Evolutionary conservation across 345 rosid species (phyloP).

Genomic region (Rhodamnia rubescens): DNA sequence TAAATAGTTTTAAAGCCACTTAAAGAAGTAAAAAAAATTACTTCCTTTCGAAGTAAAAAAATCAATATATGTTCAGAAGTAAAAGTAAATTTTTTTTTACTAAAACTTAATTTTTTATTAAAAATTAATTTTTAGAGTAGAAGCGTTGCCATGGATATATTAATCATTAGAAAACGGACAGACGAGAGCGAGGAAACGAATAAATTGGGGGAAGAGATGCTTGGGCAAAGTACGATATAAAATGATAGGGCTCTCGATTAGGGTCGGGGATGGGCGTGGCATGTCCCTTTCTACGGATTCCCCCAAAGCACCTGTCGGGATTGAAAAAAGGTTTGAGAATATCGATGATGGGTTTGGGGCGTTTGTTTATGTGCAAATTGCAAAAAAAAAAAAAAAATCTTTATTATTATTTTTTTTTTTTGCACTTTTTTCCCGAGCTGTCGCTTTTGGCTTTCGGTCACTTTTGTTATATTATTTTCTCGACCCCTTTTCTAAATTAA

Average conservation of each 20-base stretch:
- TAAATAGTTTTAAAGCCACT: no score
- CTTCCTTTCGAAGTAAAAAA: no score
- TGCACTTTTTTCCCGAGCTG: not conserved
- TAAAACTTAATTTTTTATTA: no score
- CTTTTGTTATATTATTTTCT: not conserved
- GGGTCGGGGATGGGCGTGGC: not conserved
- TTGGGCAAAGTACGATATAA: not conserved
- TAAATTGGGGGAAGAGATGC: not conserved
- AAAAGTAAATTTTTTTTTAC: no score
- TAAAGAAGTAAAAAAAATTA: no score
- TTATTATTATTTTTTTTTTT: not conserved
- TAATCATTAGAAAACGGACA: not conserved
- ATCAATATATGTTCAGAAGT: no score
- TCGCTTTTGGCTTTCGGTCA: not conserved
- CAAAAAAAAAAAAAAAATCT: not conserved
- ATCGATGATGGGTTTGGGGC: not conserved
- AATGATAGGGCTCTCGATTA: constrained; percentile 1
- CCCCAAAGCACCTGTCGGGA: not conserved
- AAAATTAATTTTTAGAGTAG: no score
- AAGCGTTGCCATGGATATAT: no score
- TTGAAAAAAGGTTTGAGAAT: not conserved
- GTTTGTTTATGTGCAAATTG: not conserved
- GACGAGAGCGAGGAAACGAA: not conserved
- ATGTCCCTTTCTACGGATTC: not conserved
- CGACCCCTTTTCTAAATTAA: not conserved